Base-by-base conservation (phyloP, 768 basidiomycete species). In the Suillus tomentosus region DNA sequence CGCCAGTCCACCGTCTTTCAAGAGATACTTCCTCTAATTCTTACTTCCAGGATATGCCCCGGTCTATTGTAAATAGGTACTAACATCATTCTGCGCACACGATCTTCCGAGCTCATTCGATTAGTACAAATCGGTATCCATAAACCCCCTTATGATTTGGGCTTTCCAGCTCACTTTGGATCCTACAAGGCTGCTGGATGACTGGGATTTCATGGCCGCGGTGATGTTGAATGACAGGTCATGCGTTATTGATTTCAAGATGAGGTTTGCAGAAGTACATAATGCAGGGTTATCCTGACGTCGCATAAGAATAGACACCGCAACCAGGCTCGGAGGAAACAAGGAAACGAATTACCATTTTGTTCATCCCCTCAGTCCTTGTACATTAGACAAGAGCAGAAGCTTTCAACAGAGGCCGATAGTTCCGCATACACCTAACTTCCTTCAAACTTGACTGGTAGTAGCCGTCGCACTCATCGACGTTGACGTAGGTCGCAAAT, bases 91-190 rank as follows among this genome's bases (percentile, higher is more conserved):
- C 13, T 1, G 13, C n/a, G 34, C 22, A 27, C 50, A 51, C 15
- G 7, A 51, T 51, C 24, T 15, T 51, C 24, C 24, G 7, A 27
- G 50, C 54, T 55, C 54, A 55, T 34, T 31, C 31, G 14, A 11
- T 40, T 65, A n/a, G 61, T 82, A 31, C 62, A 85, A 86, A 14
- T 89, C 88, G 1, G 70, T 90, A 0, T 87, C 86, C 71, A 76
- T 89, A 53, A 89, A 85, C 68, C 83, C 86, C 0, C 75, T 87
- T n/a, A 78, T 87, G n/a, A n/a, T n/a, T 11, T 89, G 87, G 86
- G 82, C 86, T 0, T 90, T 89, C 77, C 79, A 73, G 1, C 73
- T 90, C 31, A 31, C 31, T 31, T 3, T 31, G 31, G 31, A 31
- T 64, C 79, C 82, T 0, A 67, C 71, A 3, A 71, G 75, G 5